Base-by-base conservation (phyloP, 192 early-diverging fungal species). In the Allomyces macrogynus region DNA sequence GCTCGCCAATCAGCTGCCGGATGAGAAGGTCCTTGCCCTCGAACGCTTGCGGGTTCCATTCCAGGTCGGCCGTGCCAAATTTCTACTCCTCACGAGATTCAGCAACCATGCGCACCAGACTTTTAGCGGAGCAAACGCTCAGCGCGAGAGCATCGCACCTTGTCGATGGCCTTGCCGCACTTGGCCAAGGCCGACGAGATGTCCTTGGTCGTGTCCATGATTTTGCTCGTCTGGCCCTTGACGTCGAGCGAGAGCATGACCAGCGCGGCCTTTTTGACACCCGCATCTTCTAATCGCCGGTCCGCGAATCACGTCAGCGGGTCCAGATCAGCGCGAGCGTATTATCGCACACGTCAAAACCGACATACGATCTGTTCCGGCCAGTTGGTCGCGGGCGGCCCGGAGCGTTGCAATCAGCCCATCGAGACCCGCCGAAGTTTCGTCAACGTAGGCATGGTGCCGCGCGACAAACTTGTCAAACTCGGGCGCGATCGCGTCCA, bases 141-240 rank as follows among this genome's bases (percentile, higher is more conserved):
- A 66, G 68, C 54, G 42, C 65, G 42, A 43, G 24, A 43, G 23
- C 14, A 49, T 24, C 22, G 16, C 73, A 81, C 80, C 74, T 84
- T 87, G 25, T 91, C 89, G 10, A 91, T 76, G 8, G 77, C 80
- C 73, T 89, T 89, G 54, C 80, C 79, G 70, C 86, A 86, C 65
- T 86, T 89, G 32, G 71, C 65, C 11, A 89, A 68, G 24, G 75
- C 69, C 24, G 72, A 70, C 60, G 84, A 80, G 24, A 87, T 75
- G 24, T 91, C 89, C 63, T 85, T 84, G 20, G 82, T 74, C 42
- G 80, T 74, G 63, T 82, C 79, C 5, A 72, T 65, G 32, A 77
- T 68, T 7, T 67, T 43, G 26, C 63, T 27, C 10, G 76, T 57
- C 16, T 57, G 12, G 49, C 16, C 49, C 49, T 57, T 57, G 49